Evolutionary conservation across 2,329 filamentous ascomycete genomes (phyloP), one percentile per base, ranked within the genome.

Genomic region (Colletotrichum orbiculare): DNA sequence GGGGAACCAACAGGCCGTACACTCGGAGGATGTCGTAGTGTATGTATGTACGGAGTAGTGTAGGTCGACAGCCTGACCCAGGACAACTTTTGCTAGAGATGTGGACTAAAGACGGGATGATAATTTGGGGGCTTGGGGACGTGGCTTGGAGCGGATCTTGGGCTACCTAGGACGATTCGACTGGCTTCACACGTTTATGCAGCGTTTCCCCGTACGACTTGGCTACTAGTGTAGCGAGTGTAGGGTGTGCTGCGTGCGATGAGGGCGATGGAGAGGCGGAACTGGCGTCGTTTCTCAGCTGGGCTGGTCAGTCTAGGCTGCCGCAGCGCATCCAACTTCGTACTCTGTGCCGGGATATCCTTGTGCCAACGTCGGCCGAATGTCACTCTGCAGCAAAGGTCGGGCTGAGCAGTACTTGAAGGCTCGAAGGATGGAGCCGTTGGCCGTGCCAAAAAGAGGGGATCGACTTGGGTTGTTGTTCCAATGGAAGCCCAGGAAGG

Each of bases 121-220:
- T 60, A 64, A 66, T 60, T 66, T 64, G 64, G 60, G 64, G 64
- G 59, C 64, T 60, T 59, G 60, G 54, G 54, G 47, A 53, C 38
- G 53, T 64, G 50, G 62, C 62, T 61, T 64, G 57, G 57, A 42
- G 41, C 41, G 49, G 56, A 39, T 49, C 17, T 25, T 25, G 25
- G 25, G 25, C 25, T 25, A 25, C 25, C 25, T 25, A 25, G 25
- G 25, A 25, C 25, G 25, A 25, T 25, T 25, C 25, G 25, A 25
- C 25, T 25, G 25, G 4, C 25, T 25, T 12, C 9, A 12, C n/a
- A 48, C 35, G 46, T 42, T 49, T 37, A 42, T 50, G 37, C 8
- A 25, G 12, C 25, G 25, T 25, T 54, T 6, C n/a, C 13, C 35
- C 35, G 15, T 34, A 11, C 17, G 17, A 25, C 25, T 25, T 25